Evolutionary conservation across 202 grass and related monocot genomes (phyloP).

Genomic region (Elaeis oleifera): DNA sequence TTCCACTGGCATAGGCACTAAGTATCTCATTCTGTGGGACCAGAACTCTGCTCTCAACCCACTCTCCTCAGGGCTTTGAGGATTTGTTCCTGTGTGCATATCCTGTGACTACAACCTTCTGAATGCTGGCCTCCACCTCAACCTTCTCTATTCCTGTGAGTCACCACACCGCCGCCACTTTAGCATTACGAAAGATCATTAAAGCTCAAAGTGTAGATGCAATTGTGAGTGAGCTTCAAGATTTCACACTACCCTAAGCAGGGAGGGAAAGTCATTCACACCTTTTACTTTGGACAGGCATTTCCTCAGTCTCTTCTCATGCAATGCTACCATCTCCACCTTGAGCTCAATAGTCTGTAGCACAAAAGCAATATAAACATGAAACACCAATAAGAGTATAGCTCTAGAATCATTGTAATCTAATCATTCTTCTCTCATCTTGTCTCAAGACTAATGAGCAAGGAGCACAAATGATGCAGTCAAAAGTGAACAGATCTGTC

Average conservation of each 20-base stretch:
- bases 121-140: conserved; percentile 80
- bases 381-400: too few species aligned
- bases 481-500: too few species aligned
- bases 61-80: conserved; percentile 92
- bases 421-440: too few species aligned
- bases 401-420: too few species aligned
- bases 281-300: conserved; percentile 99
- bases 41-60: conserved; percentile 69
- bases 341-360: conserved; percentile 87
- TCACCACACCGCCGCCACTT: conserved; percentile 12
- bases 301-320: conserved; percentile 93
- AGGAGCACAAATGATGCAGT: too few species aligned
- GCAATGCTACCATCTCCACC: conserved; percentile 94
- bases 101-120: conserved; percentile 88
- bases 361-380: not conserved
- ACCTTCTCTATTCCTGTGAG: conserved; percentile 84
- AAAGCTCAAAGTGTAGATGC: conserved; percentile 3
- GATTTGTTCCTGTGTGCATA: conserved; percentile 90
- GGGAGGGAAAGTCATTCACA: conserved; percentile 29
- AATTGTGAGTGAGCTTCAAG: not conserved
- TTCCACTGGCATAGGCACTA: conserved; percentile 71
- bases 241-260: not conserved
- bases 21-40: conserved; percentile 86
- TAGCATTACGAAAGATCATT: not conserved
- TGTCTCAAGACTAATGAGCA: too few species aligned